phyloP scores from a whole-genome alignment of 1,284 basidiomycete genomes.

The Vanrija pseudolonga region DNA sequence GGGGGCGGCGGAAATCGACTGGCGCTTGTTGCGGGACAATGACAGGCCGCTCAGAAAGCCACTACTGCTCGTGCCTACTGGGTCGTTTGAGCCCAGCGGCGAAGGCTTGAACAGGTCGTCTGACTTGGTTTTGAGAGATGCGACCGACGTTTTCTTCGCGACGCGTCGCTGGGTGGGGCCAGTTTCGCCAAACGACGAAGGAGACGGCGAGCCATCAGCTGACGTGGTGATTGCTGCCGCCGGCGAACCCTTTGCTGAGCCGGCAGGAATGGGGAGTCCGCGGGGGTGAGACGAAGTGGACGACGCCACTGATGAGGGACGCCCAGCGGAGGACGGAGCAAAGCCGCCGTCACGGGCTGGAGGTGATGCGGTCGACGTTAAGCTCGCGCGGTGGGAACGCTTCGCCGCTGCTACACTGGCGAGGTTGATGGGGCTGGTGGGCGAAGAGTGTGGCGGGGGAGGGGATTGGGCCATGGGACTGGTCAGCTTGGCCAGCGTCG shows the following conservation, averaged over 20 bases:
- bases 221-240: conserved; percentile 36
- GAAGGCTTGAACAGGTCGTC: conserved; percentile 5
- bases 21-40: conserved; percentile 10
- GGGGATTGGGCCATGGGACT: neutral
- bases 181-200: conserved; percentile 4
- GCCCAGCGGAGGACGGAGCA: conserved; percentile 24
- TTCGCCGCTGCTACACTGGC: neutral
- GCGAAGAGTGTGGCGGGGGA: neutral
- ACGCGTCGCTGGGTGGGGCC: conserved; percentile 1
- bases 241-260: conserved; percentile 21
- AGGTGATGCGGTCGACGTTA: conserved; percentile 7
- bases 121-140: conserved; percentile 4
- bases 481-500: neutral
- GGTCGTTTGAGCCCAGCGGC: neutral
- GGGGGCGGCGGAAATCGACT: neutral
- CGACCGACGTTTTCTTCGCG: conserved; percentile 1
- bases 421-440: neutral
- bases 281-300: conserved; percentile 24
- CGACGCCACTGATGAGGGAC: conserved; percentile 22
- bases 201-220: conserved; percentile 5
- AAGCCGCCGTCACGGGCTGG: conserved; percentile 16
- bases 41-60: conserved; percentile 14
- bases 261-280: conserved; percentile 19
- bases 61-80: neutral
- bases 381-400: conserved; percentile 1